phyloP scores from a whole-genome alignment of 1,284 basidiomycete genomes.

The Boletus smithii region DNA sequence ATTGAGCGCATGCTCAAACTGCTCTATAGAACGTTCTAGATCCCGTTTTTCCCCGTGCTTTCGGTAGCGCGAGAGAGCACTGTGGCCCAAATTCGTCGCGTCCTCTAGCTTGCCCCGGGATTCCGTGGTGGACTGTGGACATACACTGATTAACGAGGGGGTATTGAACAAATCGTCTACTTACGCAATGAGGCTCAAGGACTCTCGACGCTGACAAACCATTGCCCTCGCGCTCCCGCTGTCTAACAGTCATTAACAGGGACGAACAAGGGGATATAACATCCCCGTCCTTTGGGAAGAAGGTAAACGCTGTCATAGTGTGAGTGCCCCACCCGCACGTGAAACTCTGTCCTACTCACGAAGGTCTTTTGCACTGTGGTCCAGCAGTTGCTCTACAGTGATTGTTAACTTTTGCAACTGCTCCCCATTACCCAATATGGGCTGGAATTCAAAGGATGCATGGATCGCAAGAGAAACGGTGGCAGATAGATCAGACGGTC shows the following conservation, averaged over 20 bases:
- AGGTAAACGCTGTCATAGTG: neutral
- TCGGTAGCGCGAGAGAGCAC: neutral
- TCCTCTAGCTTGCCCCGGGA: neutral
- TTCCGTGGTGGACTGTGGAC: neutral
- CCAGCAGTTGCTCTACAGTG: constrained; percentile 1
- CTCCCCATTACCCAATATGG: neutral
- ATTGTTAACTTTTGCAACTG: neutral
- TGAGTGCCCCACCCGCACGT: neutral
- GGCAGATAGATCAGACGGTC: constrained; percentile 5
- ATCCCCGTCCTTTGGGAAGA: neutral
- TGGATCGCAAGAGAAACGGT: constrained; percentile 1
- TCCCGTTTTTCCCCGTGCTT: too few species aligned
- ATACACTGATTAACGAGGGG: neutral
- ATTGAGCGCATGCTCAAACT: constrained; percentile 7
- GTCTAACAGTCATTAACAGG: neutral
- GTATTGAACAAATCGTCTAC: neutral
- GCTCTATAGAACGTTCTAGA: constrained; percentile 6
- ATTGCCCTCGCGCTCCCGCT: too few species aligned
- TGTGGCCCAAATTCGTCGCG: constrained; percentile 1
- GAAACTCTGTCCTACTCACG: neutral
- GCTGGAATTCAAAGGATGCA: too few species aligned
- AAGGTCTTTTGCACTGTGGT: neutral
- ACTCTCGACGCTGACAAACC: neutral
- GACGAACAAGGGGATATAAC: constrained; percentile 1
- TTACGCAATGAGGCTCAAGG: neutral